These are phyloP conservation scores for Ricinus communis DNA, from an alignment of 345 rosid genomes.

Conservation along the genomic window DNA sequence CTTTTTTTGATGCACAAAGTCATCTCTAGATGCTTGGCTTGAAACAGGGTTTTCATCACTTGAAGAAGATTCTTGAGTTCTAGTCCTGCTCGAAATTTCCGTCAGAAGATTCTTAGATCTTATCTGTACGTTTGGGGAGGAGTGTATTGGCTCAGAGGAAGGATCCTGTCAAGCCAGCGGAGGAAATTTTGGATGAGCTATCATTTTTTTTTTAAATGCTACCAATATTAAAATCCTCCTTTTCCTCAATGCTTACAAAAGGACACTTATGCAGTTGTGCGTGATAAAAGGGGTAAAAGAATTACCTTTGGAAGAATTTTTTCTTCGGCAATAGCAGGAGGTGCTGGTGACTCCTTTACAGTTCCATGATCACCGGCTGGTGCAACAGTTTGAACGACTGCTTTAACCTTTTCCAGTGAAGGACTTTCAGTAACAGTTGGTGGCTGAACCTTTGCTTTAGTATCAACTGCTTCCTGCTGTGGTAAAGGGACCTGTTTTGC, in stretches of 20 bases:
- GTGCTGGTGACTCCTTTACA: neutral
- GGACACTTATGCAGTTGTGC: too few relatives aligned
- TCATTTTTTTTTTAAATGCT: too few relatives aligned
- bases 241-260: too few relatives aligned
- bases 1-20: neutral
- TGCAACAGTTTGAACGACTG: neutral
- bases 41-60: neutral
- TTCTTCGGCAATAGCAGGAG: neutral
- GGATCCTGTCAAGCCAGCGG: conserved; percentile 5
- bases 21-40: neutral
- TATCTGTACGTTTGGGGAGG: neutral
- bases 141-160: neutral
- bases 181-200: neutral
- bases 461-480: neutral
- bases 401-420: neutral
- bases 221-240: too few relatives aligned
- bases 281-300: neutral
- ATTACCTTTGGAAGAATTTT: conserved; percentile 5
- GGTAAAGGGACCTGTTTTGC: neutral
- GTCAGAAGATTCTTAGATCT: neutral
- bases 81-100: conserved; percentile 1
- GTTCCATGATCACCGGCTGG: neutral
- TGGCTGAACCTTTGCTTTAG: neutral
- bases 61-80: neutral
- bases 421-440: conserved; percentile 3